Evolutionary conservation across 1,139 yeast species (phyloP), one percentile per base, ranked within the genome.

Genomic region (Magnusiomyces sp.): DNA sequence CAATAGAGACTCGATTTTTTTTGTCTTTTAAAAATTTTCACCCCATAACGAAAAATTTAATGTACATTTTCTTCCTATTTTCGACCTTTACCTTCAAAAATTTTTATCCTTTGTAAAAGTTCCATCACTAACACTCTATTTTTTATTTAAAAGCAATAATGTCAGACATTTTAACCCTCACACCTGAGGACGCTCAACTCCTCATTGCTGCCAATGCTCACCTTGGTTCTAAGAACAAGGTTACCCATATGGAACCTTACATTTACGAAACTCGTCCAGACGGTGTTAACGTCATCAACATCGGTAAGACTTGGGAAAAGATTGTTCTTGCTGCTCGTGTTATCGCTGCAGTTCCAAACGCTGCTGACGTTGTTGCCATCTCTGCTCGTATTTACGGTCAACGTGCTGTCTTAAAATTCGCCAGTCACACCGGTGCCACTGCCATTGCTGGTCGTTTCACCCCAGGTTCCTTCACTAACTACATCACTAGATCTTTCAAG

Each of bases 381-480:
- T 90, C 97, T 62, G 88, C 98, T 70, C 92, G 98, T 83, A 90
- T 97, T 68, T 92, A 87, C 79, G 99, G 98, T 72, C 99, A 94
- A 82, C 92, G 99, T 83, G 99, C 98, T 72, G 98, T 90, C 65
- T 84, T 94, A 75, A 94, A 94, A 82, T 94, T 85, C 72, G 97
- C 98, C 73, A 88, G 96, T 69, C 98, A 94, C 92, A 90, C 98
- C 68, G 97, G 98, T 77, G 96, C 98, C 65, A 90, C 97, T 67
- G 94, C 98, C 75, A 90, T 94, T 78, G 98, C 98, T 68, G 98
- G 98, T 77, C 90, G 99, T 81, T 94, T 94, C 89, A 94, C 98
- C 69, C 99, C 99, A 77, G 99, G 99, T 86, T 84, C 87, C 82
- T 94, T 94, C 90, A 94, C 99, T 75, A 94, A 94, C 82, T 94